Evolutionary conservation across 306 rosid species (phyloP).

Genomic region (Erythrophleum fordii): DNA sequence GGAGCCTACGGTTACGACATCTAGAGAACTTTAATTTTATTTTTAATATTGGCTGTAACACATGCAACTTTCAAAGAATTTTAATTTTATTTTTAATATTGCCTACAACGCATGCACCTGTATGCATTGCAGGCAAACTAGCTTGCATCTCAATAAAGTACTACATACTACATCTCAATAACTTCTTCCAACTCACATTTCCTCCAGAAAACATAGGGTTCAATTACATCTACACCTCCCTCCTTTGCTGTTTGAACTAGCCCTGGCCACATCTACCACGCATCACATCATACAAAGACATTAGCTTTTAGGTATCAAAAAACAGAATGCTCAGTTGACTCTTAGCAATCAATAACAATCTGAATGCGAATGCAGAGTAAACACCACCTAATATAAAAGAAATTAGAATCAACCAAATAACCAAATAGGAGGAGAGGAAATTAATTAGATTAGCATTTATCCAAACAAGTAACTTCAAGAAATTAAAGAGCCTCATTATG

Average conservation of each 20-base stretch:
- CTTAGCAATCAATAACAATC: neutral
- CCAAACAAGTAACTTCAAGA: constrained; percentile 6
- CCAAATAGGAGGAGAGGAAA: neutral
- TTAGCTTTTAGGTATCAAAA: constrained; percentile 10
- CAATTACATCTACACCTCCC: constrained; percentile 85
- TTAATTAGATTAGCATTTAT: constrained; percentile 1
- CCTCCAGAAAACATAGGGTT: constrained; percentile 96
- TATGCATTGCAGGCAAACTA: too few species aligned
- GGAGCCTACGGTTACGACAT: too few species aligned
- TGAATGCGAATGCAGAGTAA: neutral
- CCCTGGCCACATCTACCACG: constrained; percentile 88
- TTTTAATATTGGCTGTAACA: too few species aligned
- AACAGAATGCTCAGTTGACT: neutral
- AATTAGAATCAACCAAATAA: too few species aligned
- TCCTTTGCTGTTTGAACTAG: constrained; percentile 85
- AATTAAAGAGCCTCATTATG: neutral
- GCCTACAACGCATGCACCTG: too few species aligned
- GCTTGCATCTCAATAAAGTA: too few species aligned
- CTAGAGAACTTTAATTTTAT: too few species aligned
- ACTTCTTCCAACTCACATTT: constrained; percentile 59
- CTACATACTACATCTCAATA: neutral
- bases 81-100: too few species aligned
- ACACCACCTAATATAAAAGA: neutral
- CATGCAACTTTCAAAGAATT: too few species aligned
- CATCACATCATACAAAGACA: constrained; percentile 28